Evolutionary conservation across 129 eudicot genomes (phyloP).

Genomic region (Oenanthe sinensis): DNA sequence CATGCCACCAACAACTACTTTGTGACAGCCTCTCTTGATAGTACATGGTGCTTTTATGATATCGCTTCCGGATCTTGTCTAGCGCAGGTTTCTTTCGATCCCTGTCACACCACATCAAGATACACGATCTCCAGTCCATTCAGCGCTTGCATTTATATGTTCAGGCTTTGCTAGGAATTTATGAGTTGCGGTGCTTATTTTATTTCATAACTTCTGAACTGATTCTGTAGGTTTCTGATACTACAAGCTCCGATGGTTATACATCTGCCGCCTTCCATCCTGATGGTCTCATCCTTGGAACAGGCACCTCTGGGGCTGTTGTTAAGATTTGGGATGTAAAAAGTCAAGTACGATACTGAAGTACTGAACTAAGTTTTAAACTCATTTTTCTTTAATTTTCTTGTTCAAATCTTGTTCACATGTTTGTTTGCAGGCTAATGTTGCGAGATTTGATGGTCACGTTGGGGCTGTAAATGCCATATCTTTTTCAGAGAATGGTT

Average conservation of each 20-base stretch:
- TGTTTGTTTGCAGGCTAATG: constrained; percentile 54
- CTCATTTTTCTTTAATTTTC: background rate
- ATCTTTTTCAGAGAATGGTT: constrained; percentile 85
- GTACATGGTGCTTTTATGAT: constrained; percentile 92
- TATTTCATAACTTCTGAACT: background rate
- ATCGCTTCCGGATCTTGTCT: constrained; percentile 81
- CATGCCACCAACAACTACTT: constrained; percentile 93
- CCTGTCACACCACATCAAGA: background rate
- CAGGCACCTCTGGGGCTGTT: constrained; percentile 78
- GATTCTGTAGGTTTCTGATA: constrained; percentile 62
- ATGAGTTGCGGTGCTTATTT: background rate
- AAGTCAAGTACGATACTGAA: constrained; percentile 49
- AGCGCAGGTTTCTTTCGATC: constrained; percentile 52
- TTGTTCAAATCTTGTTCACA: background rate
- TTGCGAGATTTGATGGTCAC: constrained; percentile 92
- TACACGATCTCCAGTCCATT: background rate
- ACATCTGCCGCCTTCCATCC: constrained; percentile 99
- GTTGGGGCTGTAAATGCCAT: constrained; percentile 68
- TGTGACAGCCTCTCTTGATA: constrained; percentile 89
- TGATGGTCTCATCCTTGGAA: constrained; percentile 98
- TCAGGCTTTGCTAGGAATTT: background rate
- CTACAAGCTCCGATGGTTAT: constrained; percentile 68
- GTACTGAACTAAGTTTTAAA: background rate
- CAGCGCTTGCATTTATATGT: background rate
- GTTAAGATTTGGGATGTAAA: constrained; percentile 97